Evolutionary conservation across 2,329 filamentous ascomycete genomes (phyloP).

Genomic region (Penicillium sp.): DNA sequence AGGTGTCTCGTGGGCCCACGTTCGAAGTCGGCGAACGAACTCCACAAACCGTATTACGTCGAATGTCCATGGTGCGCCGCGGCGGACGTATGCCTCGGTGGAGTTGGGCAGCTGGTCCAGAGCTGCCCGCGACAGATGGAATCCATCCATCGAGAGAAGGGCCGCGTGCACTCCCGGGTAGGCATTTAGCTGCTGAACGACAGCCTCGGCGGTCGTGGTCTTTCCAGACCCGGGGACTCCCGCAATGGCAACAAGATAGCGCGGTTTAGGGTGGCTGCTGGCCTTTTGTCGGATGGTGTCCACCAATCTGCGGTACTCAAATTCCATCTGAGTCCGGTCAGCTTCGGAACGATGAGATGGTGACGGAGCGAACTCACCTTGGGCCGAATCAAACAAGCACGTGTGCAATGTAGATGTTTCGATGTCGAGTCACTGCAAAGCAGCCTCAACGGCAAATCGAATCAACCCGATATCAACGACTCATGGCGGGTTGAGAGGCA

Average conservation of each 20-base stretch:
- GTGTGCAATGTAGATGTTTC: neutral
- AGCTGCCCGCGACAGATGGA: constrained; percentile 32
- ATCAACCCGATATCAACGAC: constrained; percentile 1
- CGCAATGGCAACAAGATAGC: constrained; percentile 29
- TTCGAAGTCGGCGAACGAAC: constrained; percentile 27
- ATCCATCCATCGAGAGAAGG: constrained; percentile 40
- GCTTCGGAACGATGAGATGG: neutral
- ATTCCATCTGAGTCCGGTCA: constrained; percentile 19
- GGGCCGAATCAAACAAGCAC: neutral
- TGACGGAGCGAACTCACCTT: neutral
- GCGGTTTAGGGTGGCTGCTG: constrained; percentile 12
- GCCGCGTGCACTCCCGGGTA: constrained; percentile 10
- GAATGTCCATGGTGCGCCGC: constrained; percentile 42
- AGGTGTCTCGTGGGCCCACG: constrained; percentile 23
- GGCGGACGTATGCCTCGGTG: constrained; percentile 34
- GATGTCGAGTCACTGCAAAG: neutral
- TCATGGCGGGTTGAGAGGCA: neutral
- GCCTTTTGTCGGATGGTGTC: constrained; percentile 19
- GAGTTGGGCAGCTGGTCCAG: constrained; percentile 34
- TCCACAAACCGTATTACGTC: constrained; percentile 29
- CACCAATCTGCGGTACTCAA: constrained; percentile 21
- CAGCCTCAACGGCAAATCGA: neutral
- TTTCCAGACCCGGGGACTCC: constrained; percentile 37
- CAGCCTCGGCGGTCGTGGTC: constrained; percentile 31
- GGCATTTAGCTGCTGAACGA: constrained; percentile 28